Percentiles rank a stretch among this genome's conserved stretches.
Evolutionary conservation across 495 filamentous ascomycete genomes (phyloP).

Genomic region (Penicillium longicatenatum): DNA sequence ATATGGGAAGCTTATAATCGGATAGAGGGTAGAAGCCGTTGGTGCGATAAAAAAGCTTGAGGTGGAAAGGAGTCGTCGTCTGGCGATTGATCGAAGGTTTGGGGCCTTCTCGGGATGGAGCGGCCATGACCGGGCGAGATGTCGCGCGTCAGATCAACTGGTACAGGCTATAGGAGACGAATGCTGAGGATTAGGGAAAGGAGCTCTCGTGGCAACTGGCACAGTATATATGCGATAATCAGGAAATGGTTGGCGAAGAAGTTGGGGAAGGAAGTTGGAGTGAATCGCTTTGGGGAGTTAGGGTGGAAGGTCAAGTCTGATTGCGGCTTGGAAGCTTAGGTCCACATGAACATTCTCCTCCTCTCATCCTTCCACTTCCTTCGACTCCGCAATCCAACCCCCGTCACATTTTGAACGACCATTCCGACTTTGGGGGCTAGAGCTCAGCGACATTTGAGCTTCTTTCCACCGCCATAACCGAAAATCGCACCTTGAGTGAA

Average conservation of each 20-base stretch:
- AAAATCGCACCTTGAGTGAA: neutral
- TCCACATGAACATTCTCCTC: neutral
- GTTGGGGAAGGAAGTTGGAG: neutral
- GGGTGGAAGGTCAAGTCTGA: neutral
- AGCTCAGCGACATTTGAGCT: neutral
- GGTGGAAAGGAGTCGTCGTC: conserved; percentile 80
- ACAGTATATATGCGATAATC: neutral
- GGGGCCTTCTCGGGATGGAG: conserved; percentile 28
- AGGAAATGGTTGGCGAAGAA: neutral
- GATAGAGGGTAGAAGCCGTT: conserved; percentile 66
- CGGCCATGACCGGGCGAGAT: conserved; percentile 27
- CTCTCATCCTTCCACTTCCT: neutral
- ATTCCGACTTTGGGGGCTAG: neutral
- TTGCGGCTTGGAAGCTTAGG: conserved; percentile 1
- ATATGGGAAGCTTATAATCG: conserved; percentile 31
- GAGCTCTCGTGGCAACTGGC: neutral
- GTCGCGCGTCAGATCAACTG: conserved; percentile 5
- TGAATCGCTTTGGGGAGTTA: neutral
- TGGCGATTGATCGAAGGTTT: conserved; percentile 60
- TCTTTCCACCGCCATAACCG: neutral
- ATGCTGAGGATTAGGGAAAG: no score
- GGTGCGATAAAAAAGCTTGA: conserved; percentile 84
- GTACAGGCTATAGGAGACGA: neutral
- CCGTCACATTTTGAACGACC: neutral
- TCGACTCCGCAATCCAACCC: neutral